Percentiles rank a stretch among this genome's conserved stretches.
phyloP scores from a whole-genome alignment of 2,329 filamentous ascomycete genomes.

The Aureobasidium mangrovei region DNA sequence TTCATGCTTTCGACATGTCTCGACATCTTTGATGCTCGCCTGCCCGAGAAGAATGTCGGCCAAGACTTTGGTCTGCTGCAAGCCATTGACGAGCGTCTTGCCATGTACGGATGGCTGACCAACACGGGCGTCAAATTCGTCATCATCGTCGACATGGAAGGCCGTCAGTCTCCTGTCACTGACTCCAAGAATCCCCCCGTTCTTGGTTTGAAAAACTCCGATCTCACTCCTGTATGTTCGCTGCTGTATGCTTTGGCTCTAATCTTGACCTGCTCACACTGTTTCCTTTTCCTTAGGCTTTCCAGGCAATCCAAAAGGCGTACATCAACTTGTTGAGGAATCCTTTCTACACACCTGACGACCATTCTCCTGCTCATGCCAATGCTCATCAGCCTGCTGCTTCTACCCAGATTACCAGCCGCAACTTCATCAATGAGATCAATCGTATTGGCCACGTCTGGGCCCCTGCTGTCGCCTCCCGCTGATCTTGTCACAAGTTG shows the following conservation, averaged over 20 bases:
- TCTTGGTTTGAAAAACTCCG: slow-evolving; percentile 70
- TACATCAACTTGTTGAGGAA: slow-evolving; percentile 86
- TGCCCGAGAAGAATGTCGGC: slow-evolving; percentile 61
- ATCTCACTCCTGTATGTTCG: slow-evolving; percentile 64
- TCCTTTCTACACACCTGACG: slow-evolving; percentile 87
- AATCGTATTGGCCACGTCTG: slow-evolving; percentile 77
- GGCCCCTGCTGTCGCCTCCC: slow-evolving; percentile 55
- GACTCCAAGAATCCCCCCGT: slow-evolving; percentile 32
- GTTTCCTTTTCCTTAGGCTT: slow-evolving; percentile 47
- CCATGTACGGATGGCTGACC: slow-evolving; percentile 91
- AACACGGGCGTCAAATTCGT: slow-evolving; percentile 92
- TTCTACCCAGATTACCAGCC: slow-evolving; percentile 66
- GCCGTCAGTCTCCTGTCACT: slow-evolving; percentile 38
- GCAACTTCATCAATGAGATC: slow-evolving; percentile 72
- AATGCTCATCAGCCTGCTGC: slow-evolving; percentile 36
- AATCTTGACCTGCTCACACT: too few species aligned
- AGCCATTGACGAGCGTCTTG: slow-evolving; percentile 84
- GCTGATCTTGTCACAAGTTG: neutral
- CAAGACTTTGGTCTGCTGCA: slow-evolving; percentile 89
- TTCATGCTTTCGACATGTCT: slow-evolving; percentile 85
- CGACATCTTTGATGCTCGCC: slow-evolving; percentile 84
- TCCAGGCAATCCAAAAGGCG: slow-evolving; percentile 83
- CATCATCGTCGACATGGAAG: slow-evolving; percentile 83
- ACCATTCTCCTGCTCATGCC: slow-evolving; percentile 56
- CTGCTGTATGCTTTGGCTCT: too few species aligned